These are phyloP conservation scores for Hapsidospora chrysogenum DNA, from an alignment of 495 filamentous ascomycete species.

Conservation along the genomic window DNA sequence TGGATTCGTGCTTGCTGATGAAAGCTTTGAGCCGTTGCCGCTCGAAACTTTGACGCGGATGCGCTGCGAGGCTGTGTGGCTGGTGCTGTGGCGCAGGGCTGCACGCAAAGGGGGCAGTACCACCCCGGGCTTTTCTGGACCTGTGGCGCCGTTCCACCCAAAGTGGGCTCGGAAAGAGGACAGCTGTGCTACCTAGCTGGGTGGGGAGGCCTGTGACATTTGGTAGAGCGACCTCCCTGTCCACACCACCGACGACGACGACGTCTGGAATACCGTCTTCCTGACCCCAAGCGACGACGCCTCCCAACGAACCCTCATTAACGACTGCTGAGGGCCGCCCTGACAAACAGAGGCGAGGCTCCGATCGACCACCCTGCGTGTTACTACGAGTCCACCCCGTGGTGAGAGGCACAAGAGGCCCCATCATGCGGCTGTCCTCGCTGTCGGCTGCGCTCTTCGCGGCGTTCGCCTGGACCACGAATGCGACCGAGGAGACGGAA, in stretches of 20 bases:
- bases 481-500: slow-evolving; percentile 25
- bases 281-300: no score
- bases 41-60: no score
- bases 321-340: no score
- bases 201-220: not conserved
- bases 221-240: not conserved
- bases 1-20: not conserved
- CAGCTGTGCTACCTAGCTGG: no score
- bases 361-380: no score
- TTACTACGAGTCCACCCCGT: no score
- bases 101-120: slow-evolving; percentile 3
- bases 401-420: not conserved
- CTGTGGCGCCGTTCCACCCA: not conserved
- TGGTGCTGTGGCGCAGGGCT: slow-evolving; percentile 1
- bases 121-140: slow-evolving; percentile 8
- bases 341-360: no score
- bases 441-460: slow-evolving; percentile 39
- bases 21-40: no score
- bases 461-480: slow-evolving; percentile 27
- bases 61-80: no score
- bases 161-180: slow-evolving; percentile 18
- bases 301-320: no score
- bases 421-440: slow-evolving; percentile 28
- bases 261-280: no score
- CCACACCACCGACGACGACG: no score